phyloP scores from a whole-genome alignment of 73 alveolate genomes.

The Paramecium tetraurelia region DNA sequence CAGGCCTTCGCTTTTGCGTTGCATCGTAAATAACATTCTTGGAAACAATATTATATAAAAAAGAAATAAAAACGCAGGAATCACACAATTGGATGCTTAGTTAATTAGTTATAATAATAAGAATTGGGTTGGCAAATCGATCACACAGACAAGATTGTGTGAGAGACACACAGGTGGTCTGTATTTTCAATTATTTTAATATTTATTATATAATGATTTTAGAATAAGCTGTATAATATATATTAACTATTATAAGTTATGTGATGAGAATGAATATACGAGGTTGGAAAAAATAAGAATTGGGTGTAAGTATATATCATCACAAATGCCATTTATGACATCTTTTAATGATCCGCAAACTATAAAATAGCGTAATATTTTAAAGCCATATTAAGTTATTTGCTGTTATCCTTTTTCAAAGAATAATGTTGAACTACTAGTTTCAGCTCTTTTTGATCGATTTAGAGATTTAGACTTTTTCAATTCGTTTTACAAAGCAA shows the following conservation, averaged over 20 bases:
- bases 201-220: conserved; percentile 9
- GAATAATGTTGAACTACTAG: neutral
- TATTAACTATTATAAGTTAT: neutral
- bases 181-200: neutral
- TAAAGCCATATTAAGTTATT: neutral
- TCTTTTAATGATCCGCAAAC: neutral
- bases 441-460: neutral
- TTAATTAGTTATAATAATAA: neutral
- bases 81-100: neutral
- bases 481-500: neutral
- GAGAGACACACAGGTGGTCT: neutral
- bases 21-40: neutral
- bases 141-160: neutral
- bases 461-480: neutral
- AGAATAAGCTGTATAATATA: conserved; percentile 43
- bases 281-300: neutral
- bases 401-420: conserved; percentile 34
- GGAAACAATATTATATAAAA: neutral
- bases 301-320: conserved; percentile 31
- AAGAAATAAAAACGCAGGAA: neutral
- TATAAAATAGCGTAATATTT: neutral
- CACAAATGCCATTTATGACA: conserved; percentile 14
- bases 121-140: neutral
- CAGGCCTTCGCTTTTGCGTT: neutral
- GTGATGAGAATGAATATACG: conserved; percentile 19